Evolutionary conservation across 345 rosid genomes (phyloP), one percentile per base, ranked within the genome.

Genomic region (Psidium guajava): DNA sequence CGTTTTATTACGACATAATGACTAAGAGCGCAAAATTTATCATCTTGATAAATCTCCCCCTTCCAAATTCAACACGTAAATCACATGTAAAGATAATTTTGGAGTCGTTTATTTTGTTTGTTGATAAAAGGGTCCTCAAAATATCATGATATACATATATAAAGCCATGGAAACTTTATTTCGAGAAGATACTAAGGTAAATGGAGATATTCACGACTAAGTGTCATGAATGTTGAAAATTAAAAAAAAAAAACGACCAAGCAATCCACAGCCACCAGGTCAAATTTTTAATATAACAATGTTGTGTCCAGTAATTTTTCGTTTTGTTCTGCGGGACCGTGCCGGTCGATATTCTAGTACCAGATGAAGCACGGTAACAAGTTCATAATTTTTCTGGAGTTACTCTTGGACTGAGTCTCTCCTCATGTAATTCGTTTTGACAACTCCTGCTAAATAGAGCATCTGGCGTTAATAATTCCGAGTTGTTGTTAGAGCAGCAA

Each of bases 251-350:
- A 32, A 69, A 36, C 0, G 0, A 36, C 8, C 8, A 28, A 64
- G 11, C 1, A 1, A 64, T 8, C 1, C 12, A 8, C 40, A 64
- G 32, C 1, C 12, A 8, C 40, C 32, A 64, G 1, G 44, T 28
- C 10, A 10, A 64, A 64, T 64, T 16, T 69, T 36, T 69, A 18
- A 24, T 21, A 10, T 64, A 10, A 18, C 47, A 4, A 69, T 36
- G 47, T 5, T 5, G 42, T 4, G 77, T 4, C 0, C 0, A 12
- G 9, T 0, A 7, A 58, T n/a, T 69, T 15, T 18, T 3, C 0
- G 7, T 5, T 1, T 69, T 18, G 6, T 69, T 69, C 1, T 0
- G 25, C 22, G 6, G 25, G 6, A 32, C 1, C 13, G 0, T 18
- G 47, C 47, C 20, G 1, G 21, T 18, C 47, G 8, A 69, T 36